These are phyloP conservation scores for Eucalyptus curtisii DNA, from an alignment of 345 rosid genomes.

Conservation along the genomic window DNA sequence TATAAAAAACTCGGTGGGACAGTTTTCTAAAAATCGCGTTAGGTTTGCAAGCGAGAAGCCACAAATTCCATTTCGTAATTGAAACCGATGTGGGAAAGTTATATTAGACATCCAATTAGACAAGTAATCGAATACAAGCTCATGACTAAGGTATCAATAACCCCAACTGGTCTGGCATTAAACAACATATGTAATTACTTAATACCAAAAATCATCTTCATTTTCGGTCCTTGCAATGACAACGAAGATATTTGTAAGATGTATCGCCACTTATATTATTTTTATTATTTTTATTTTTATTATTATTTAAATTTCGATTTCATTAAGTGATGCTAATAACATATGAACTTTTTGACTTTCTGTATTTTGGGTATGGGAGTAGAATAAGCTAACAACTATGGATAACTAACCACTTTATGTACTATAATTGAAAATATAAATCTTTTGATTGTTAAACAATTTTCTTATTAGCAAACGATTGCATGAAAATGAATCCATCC, in stretches of 20 bases:
- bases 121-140: background rate
- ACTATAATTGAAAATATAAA: background rate
- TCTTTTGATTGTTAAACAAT: background rate
- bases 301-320: background rate
- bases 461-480: background rate
- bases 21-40: background rate
- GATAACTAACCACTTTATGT: background rate
- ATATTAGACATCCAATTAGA: background rate
- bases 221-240: background rate
- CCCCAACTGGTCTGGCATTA: background rate
- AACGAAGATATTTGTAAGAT: background rate
- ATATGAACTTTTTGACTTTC: background rate
- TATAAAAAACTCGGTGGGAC: background rate
- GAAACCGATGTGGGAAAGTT: background rate
- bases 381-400: background rate
- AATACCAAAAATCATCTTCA: background rate
- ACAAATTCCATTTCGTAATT: background rate
- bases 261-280: background rate
- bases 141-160: background rate
- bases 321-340: background rate
- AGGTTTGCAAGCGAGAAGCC: background rate
- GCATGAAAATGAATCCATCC: background rate
- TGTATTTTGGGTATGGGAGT: background rate
- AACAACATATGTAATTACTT: background rate
- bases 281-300: background rate